Conservation (phyloP, 2,329 filamentous ascomycete genomes). For the Cladosporium velox region DNA sequence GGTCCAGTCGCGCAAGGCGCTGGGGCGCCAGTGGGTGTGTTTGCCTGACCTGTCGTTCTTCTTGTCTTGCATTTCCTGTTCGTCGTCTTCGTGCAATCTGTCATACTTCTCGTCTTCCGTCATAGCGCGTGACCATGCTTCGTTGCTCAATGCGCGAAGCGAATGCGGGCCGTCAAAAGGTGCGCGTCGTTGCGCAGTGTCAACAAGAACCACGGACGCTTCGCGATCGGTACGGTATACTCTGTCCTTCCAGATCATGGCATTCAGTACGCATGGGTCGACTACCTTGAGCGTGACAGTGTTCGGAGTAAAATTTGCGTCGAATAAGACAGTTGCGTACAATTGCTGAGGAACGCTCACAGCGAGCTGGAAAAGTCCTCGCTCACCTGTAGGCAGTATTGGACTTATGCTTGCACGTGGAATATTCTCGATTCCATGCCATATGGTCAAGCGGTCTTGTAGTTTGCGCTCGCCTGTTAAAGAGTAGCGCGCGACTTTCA, state of each 20-base stretch:
- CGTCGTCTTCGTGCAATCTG: background rate
- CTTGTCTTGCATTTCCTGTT: background rate
- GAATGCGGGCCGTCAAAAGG: background rate
- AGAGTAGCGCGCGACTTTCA: background rate
- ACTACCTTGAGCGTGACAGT: background rate
- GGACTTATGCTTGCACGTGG: background rate
- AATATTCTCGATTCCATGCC: background rate
- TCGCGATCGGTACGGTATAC: background rate
- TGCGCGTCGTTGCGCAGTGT: background rate
- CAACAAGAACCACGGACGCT: background rate
- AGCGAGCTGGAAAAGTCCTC: background rate
- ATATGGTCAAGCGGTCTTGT: background rate
- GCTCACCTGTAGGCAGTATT: background rate
- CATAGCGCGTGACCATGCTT: background rate
- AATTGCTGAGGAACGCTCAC: background rate
- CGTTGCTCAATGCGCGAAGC: background rate
- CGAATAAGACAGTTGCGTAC: background rate
- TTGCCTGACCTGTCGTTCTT: background rate
- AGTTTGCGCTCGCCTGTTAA: background rate
- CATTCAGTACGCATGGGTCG: background rate
- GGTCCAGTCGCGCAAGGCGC: background rate
- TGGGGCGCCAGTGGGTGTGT: background rate
- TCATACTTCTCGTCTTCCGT: background rate
- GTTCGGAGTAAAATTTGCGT: background rate
- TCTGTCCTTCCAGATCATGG: conserved; percentile 1